A percentile compares a stretch with the other conserved stretches of the same genome.
These are phyloP conservation scores for Globisporangium acanthophoron DNA, from an alignment of 352 stramenopile genomes.

Conservation along the genomic window DNA sequence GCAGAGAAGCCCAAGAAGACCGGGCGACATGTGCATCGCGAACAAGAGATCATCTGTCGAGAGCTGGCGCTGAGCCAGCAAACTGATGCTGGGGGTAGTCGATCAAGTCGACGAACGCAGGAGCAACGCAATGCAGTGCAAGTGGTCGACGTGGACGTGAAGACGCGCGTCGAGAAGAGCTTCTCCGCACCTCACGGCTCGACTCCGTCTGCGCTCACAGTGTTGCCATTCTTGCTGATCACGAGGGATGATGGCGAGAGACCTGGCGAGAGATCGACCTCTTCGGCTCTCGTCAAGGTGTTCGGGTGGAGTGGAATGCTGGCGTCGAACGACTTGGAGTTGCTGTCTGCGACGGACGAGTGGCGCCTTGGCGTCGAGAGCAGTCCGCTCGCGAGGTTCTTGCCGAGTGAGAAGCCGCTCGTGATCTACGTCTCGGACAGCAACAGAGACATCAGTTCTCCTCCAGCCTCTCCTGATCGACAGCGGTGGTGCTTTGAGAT, in stretches of 20 bases:
- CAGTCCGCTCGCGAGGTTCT: conserved; percentile 1
- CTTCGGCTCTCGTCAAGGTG: conserved; percentile 18
- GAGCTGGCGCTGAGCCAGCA: conserved; percentile 21
- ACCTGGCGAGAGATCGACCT: not conserved
- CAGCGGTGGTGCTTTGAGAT: conserved; percentile 27
- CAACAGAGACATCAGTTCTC: not conserved
- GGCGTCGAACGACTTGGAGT: conserved; percentile 13
- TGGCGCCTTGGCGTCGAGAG: conserved; percentile 16
- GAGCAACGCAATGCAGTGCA: not conserved
- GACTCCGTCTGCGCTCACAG: not conserved
- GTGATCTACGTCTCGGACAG: conserved; percentile 10
- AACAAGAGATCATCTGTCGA: conserved; percentile 29
- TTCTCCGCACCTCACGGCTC: conserved; percentile 4
- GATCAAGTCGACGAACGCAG: conserved; percentile 13
- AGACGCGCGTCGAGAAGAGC: conserved; percentile 8
- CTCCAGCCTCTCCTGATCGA: not conserved
- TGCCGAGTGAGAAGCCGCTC: conserved; percentile 1
- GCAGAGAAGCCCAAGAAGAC: conserved; percentile 13
- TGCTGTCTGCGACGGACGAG: conserved; percentile 28
- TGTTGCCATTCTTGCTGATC: conserved; percentile 12
- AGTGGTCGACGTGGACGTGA: conserved; percentile 7
- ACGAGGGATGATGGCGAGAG: not conserved
- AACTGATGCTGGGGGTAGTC: not conserved
- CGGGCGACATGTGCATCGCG: not conserved
- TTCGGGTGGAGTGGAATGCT: conserved; percentile 26